Evolutionary conservation across 75 land plant genomes (phyloP).

Genomic region (Gnetum montanum): DNA sequence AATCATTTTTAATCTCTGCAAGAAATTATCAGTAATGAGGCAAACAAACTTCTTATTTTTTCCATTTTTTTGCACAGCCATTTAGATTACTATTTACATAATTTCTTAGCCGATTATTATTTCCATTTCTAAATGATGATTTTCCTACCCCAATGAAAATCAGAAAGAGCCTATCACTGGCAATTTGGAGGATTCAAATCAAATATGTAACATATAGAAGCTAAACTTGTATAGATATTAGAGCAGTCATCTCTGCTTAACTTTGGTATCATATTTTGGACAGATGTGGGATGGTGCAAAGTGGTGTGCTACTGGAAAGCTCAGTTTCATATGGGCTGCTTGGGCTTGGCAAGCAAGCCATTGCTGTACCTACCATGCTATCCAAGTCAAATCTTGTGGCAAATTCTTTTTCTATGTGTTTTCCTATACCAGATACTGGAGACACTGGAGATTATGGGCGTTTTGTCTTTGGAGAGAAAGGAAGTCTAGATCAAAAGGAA

Average conservation of each 20-base stretch:
- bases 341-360: conserved; percentile 67
- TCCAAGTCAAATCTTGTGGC: conserved; percentile 39
- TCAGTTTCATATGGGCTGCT: conserved; percentile 87
- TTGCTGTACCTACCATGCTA: conserved; percentile 67
- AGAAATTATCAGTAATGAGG: background rate
- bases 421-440: no score
- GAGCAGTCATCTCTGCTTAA: background rate
- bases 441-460: conserved; percentile 53
- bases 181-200: no score
- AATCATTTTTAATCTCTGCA: conserved; percentile 4
- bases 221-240: background rate
- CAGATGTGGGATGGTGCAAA: conserved; percentile 86
- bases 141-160: background rate
- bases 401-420: conserved; percentile 94
- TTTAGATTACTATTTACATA: background rate
- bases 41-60: conserved; percentile 1
- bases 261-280: conserved; percentile 1
- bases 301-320: conserved; percentile 61
- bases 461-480: conserved; percentile 74
- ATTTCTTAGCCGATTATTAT: background rate
- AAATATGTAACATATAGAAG: no score
- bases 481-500: conserved; percentile 45
- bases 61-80: background rate
- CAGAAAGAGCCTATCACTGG: conserved; percentile 3
- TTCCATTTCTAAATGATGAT: background rate